phyloP scores from a whole-genome alignment of 1,139 yeast species.

The Diutina siamensis region DNA sequence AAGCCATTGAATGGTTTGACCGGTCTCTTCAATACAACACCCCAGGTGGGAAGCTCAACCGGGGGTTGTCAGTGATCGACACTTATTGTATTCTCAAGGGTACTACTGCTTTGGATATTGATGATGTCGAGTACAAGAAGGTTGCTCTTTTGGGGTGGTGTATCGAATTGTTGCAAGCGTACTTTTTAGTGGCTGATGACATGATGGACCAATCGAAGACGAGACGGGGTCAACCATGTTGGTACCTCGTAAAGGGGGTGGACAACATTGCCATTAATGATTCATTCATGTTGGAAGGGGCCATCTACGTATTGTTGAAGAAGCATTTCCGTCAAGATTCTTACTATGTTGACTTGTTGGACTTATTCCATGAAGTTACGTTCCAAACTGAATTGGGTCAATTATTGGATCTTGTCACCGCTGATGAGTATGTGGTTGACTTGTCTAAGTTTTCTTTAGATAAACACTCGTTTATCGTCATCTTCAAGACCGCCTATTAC shows the following conservation, averaged over 20 bases:
- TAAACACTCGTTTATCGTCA: slow-evolving; percentile 91
- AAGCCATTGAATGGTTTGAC: slow-evolving; percentile 81
- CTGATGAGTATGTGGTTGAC: slow-evolving; percentile 92
- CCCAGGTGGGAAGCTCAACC: slow-evolving; percentile 93
- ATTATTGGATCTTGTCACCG: slow-evolving; percentile 86
- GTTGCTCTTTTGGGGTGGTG: slow-evolving; percentile 94
- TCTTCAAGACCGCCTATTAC: slow-evolving; percentile 94
- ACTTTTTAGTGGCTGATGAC: slow-evolving; percentile 95
- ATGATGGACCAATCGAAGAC: slow-evolving; percentile 97
- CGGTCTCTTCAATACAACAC: slow-evolving; percentile 72
- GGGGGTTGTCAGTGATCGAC: slow-evolving; percentile 93
- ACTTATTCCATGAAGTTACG: slow-evolving; percentile 87
- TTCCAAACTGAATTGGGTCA: slow-evolving; percentile 98
- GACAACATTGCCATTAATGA: slow-evolving; percentile 95
- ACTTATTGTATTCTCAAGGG: slow-evolving; percentile 75
- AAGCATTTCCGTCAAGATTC: slow-evolving; percentile 73
- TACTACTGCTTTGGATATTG: slow-evolving; percentile 46
- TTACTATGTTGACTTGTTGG: slow-evolving; percentile 84
- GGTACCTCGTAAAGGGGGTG: slow-evolving; percentile 78
- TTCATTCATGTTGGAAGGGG: slow-evolving; percentile 93
- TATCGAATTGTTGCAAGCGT: slow-evolving; percentile 90
- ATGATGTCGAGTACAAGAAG: slow-evolving; percentile 61
- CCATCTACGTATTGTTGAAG: slow-evolving; percentile 81
- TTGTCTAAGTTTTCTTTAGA: slow-evolving; percentile 73
- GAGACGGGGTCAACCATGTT: slow-evolving; percentile 97